Percentiles rank a stretch among this genome's conserved stretches.
phyloP scores from a whole-genome alignment of 768 basidiomycete genomes.

The Tephrocybe rancida region DNA sequence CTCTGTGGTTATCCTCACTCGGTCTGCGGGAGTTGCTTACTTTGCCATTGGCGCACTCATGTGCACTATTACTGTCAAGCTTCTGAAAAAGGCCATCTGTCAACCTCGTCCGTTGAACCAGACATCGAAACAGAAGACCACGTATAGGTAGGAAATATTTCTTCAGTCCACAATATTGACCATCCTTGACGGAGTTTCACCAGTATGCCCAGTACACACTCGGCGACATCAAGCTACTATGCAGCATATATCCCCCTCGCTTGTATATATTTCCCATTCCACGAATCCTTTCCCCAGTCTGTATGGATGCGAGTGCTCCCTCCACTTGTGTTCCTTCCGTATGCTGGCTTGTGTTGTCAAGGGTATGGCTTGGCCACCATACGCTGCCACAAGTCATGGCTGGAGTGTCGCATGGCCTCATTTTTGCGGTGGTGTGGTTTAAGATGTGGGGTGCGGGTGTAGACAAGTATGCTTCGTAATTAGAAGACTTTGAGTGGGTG shows the following conservation, averaged over 20 bases:
- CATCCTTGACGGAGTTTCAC: not conserved
- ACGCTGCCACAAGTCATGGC: constrained; percentile 68
- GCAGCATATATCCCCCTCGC: constrained; percentile 63
- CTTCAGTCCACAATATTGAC: not conserved
- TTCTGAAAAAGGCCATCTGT: constrained; percentile 59
- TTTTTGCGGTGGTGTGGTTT: constrained; percentile 60
- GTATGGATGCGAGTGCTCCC: constrained; percentile 42
- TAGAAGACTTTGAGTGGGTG: constrained; percentile 12
- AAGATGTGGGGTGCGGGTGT: constrained; percentile 46
- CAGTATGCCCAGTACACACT: constrained; percentile 88
- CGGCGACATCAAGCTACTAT: constrained; percentile 67
- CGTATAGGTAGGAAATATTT: constrained; percentile 61
- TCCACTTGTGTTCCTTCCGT: constrained; percentile 53
- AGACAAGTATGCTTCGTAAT: constrained; percentile 16
- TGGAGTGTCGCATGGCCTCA: constrained; percentile 57
- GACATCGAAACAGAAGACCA: constrained; percentile 44
- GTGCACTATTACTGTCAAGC: constrained; percentile 61
- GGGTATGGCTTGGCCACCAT: constrained; percentile 79
- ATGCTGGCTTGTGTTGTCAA: constrained; percentile 60
- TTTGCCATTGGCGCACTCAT: constrained; percentile 58
- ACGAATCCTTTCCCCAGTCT: constrained; percentile 49
- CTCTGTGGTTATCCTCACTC: constrained; percentile 54
- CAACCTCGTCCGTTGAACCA: constrained; percentile 61
- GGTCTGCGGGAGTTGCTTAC: constrained; percentile 63
- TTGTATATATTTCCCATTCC: constrained; percentile 58